These are phyloP conservation scores for Plasmodium billcollinsi DNA, from an alignment of 169 alveolate genomes.

Conservation along the genomic window DNA sequence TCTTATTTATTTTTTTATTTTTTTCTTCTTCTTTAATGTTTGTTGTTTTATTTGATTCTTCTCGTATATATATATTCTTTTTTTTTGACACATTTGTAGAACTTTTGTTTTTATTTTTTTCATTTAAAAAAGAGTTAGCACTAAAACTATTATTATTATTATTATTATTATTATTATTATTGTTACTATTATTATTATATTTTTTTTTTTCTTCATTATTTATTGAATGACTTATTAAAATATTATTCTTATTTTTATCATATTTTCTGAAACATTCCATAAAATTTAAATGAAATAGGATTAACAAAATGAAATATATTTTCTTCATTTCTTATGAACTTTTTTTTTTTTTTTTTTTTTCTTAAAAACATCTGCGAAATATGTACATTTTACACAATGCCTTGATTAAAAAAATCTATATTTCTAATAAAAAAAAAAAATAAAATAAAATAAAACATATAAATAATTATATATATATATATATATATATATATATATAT, in stretches of 20 bases:
- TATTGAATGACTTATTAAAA: slow-evolving; percentile 1
- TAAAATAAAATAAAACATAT: too few species aligned
- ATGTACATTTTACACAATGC: too few species aligned
- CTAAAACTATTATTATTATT: neutral
- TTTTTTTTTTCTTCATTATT: neutral
- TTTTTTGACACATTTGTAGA: neutral
- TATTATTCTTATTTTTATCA: neutral
- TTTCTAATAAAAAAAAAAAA: too few species aligned
- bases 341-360: slow-evolving; percentile 1
- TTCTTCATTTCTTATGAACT: slow-evolving; percentile 41
- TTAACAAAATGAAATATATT: slow-evolving; percentile 14
- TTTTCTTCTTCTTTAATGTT: neutral
- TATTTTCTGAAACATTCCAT: neutral
- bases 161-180: neutral
- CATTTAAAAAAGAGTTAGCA: neutral
- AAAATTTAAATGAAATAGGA: slow-evolving; percentile 7
- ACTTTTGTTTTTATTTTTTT: neutral
- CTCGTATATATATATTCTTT: neutral
- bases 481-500: too few species aligned
- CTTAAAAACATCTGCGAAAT: too few species aligned
- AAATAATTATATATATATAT: too few species aligned
- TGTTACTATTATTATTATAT: neutral
- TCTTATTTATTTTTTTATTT: slow-evolving; percentile 2
- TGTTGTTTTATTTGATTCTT: neutral
- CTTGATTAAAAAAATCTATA: too few species aligned